Base-by-base conservation (phyloP, 257 asterid species). In the Leonotis leonurus region DNA sequence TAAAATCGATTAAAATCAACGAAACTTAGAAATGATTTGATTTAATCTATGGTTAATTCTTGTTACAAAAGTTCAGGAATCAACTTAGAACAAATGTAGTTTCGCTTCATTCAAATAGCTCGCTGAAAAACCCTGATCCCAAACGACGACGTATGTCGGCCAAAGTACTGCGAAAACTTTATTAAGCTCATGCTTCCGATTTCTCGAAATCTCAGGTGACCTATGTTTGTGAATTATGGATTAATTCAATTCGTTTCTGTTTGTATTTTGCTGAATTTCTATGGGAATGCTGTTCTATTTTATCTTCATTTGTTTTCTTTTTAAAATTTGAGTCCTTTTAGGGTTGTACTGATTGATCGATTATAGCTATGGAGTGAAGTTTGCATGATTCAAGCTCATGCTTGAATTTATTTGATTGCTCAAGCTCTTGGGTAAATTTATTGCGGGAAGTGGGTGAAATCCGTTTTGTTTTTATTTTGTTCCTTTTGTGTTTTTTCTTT, bases 71-170 rank as follows among this genome's bases (percentile, higher is more conserved):
- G n/a, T n/a, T n/a, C n/a, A n/a, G n/a, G n/a, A n/a, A n/a, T n/a
- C n/a, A n/a, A n/a, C n/a, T n/a, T n/a, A n/a, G n/a, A n/a, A n/a
- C n/a, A n/a, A 16, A 57, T 59, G 20, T n/a, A 56, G 48, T 68
- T 17, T 17, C 25, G 20, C 13, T 59, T 56, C 35, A 72, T 60
- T 44, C 66, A 65, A 69, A 35, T 44, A 64, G 49, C 66, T 8
- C 30, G 66, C 65, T 35, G 57, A 60, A 64, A 73, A 68, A 45
- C 61, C 78, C 74, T 48, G 41, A 29, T 39, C 35, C 32, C 33
- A 43, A 48, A 14, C 56, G 36, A 50, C 27, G 29, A 16, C 21
- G 39, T 29, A 16, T 21, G 6, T n/a, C 35, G 62, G 68, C 60
- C 61, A 27, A 62, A 62, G 40, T 33, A 24, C 25, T 25, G 64